These are phyloP conservation scores for Rhodotorula kratochvilovae DNA, from an alignment of 768 basidiomycete species.

Conservation along the genomic window DNA sequence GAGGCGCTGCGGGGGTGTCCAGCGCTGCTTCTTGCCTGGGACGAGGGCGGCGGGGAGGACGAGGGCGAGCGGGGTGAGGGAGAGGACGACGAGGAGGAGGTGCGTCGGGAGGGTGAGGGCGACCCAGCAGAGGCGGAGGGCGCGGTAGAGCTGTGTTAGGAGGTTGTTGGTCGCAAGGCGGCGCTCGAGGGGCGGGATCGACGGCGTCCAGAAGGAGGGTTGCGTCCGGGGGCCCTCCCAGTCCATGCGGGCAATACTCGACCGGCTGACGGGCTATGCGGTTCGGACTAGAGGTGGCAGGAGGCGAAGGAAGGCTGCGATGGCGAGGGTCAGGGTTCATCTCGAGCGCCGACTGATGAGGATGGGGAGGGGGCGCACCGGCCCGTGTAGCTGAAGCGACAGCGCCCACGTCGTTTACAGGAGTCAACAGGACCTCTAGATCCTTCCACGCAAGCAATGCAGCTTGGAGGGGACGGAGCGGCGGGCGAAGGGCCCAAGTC, in stretches of 20 bases:
- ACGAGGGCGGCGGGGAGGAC: not conserved
- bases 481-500: no score
- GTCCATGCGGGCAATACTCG: not conserved
- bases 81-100: constrained; percentile 5
- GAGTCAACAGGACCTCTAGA: no score
- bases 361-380: no score
- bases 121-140: constrained; percentile 30
- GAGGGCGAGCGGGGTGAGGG: not conserved
- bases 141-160: constrained; percentile 15
- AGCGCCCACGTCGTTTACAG: no score
- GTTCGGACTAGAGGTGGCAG: no score
- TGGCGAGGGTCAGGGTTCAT: no score
- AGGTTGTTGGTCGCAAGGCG: not conserved
- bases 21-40: constrained; percentile 10
- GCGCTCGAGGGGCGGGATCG: constrained; percentile 28
- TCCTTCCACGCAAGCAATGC: no score
- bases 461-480: no score
- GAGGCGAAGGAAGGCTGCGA: no score
- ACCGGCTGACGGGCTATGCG: no score
- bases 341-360: no score
- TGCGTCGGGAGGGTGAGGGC: constrained; percentile 14
- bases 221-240: constrained; percentile 14
- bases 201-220: constrained; percentile 32
- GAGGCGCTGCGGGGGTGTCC: constrained; percentile 25
- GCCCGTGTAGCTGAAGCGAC: no score